Conservation (phyloP, 2,329 filamentous ascomycete species). For the Hypoxylon sp. region DNA sequence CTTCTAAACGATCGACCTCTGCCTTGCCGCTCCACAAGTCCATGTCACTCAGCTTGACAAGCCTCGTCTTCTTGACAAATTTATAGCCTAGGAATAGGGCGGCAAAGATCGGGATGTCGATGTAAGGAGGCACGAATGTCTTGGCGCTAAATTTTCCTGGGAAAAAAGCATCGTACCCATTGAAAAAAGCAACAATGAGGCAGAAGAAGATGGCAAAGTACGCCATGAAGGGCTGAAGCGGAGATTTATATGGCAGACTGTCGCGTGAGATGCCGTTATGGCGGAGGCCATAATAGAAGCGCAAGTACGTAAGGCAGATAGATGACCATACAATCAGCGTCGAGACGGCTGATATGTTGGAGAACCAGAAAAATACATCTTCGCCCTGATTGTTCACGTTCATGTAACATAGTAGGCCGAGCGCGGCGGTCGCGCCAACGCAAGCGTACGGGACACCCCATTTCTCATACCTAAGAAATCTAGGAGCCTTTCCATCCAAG, state of each 20-base stretch:
- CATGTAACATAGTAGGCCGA: slow-evolving; percentile 75
- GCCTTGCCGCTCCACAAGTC: slow-evolving; percentile 60
- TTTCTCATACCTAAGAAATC: slow-evolving; percentile 65
- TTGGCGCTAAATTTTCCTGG: slow-evolving; percentile 62
- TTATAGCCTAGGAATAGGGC: slow-evolving; percentile 77
- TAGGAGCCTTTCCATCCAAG: slow-evolving; percentile 69
- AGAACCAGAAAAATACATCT: slow-evolving; percentile 59
- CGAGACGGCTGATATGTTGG: slow-evolving; percentile 74
- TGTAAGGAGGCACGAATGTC: slow-evolving; percentile 76
- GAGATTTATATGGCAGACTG: slow-evolving; percentile 75
- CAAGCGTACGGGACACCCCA: slow-evolving; percentile 71
- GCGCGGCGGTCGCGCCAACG: slow-evolving; percentile 71
- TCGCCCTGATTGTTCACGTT: slow-evolving; percentile 68
- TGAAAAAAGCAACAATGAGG: slow-evolving; percentile 76
- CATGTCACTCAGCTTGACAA: slow-evolving; percentile 57
- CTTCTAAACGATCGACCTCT: slow-evolving; percentile 57
- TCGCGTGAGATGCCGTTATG: slow-evolving; percentile 76
- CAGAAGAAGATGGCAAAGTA: slow-evolving; percentile 74
- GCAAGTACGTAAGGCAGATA: slow-evolving; percentile 77
- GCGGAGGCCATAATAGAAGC: slow-evolving; percentile 76
- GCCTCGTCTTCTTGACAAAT: slow-evolving; percentile 71
- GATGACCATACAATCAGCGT: slow-evolving; percentile 78
- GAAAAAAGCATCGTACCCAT: slow-evolving; percentile 81
- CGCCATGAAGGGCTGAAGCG: slow-evolving; percentile 77
- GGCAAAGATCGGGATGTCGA: slow-evolving; percentile 78